Evolutionary conservation across 257 asterid genomes (phyloP).

Genomic region (Fraxinus excelsior): DNA sequence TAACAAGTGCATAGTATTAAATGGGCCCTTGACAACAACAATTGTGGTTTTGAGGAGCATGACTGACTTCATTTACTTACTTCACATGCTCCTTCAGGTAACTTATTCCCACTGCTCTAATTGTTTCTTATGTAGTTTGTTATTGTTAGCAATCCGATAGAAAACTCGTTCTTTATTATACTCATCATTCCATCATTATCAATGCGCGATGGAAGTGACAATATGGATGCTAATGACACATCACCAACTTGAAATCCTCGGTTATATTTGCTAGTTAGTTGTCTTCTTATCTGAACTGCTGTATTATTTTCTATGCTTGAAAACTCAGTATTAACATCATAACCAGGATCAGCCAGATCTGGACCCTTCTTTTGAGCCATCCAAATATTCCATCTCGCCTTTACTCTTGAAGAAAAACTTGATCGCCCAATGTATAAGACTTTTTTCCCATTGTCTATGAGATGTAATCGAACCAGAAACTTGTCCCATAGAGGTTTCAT

Average conservation of each 20-base stretch:
- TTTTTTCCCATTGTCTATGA: too few species aligned
- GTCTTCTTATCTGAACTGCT: neutral
- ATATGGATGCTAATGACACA: neutral
- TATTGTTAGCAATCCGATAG: neutral
- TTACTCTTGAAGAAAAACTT: neutral
- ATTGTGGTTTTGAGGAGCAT: constrained; percentile 68
- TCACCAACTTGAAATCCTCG: neutral
- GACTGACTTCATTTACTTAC: constrained; percentile 69
- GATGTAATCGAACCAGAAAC: neutral
- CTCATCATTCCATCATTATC: neutral
- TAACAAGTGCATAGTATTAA: constrained; percentile 62
- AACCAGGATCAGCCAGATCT: neutral
- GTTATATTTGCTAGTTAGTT: neutral
- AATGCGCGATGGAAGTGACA: neutral
- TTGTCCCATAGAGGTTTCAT: neutral
- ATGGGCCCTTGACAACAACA: constrained; percentile 58
- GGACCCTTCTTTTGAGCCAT: neutral
- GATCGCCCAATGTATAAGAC: neutral
- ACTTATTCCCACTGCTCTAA: constrained; percentile 5
- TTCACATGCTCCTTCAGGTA: constrained; percentile 93
- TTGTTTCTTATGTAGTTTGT: neutral
- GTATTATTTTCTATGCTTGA: neutral
- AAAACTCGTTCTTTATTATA: neutral
- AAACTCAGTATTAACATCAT: neutral
- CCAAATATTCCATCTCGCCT: neutral